A percentile compares a stretch with the other conserved stretches of the same genome.
These are phyloP conservation scores for Phytopythium delawarense DNA, from an alignment of 352 stramenopile species.

Conservation along the genomic window DNA sequence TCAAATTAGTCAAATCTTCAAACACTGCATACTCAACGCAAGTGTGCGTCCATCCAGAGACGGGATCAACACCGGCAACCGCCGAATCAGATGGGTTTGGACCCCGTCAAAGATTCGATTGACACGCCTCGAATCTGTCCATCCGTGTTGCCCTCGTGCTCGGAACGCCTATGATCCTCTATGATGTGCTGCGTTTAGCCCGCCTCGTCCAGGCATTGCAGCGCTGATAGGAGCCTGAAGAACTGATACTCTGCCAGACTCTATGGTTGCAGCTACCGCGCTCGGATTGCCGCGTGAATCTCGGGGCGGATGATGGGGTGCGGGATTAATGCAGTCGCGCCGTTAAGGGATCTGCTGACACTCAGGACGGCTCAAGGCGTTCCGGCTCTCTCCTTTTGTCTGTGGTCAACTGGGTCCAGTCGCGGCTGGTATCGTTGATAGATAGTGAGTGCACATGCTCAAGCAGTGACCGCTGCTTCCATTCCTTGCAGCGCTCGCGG, in stretches of 20 bases:
- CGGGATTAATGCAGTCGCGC: not conserved
- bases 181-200: not conserved
- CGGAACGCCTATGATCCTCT: not conserved
- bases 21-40: not conserved
- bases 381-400: not conserved
- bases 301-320: not conserved
- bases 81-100: not conserved
- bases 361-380: not conserved
- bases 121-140: not conserved
- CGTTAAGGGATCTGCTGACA: not conserved
- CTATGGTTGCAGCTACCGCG: not conserved
- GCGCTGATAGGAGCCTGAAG: not conserved
- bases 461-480: not conserved
- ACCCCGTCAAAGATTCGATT: not conserved
- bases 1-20: not conserved
- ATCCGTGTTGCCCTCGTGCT: too few relatives aligned
- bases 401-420: not conserved
- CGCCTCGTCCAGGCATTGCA: not conserved
- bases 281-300: not conserved
- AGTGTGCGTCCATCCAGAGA: not conserved
- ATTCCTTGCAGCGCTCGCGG: not conserved
- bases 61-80: not conserved
- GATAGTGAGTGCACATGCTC: too few relatives aligned
- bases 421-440: not conserved
- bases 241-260: not conserved